Evolutionary conservation across 225 moss, liverwort and hornwort species (phyloP), one percentile per base, ranked within the genome.

Genomic region (Pleurozium schreberi): DNA sequence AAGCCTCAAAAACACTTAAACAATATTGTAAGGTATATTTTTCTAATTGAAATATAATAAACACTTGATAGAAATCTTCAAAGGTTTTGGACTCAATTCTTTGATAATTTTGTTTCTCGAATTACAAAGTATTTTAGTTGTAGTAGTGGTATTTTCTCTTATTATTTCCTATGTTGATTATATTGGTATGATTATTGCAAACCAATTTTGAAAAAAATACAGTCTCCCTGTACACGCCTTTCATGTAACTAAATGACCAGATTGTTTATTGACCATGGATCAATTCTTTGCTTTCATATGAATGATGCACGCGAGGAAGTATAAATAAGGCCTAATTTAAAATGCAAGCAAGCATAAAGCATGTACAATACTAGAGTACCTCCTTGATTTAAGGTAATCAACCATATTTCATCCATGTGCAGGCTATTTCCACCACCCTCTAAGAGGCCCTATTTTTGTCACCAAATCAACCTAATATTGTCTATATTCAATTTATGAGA

Each of bases 321-420:
- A 30, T 47, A 4, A 74, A 6, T 30, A 28, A 10, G 27, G 18
- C 30, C 18, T 70, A 70, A 27, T 0, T 15, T 16, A 43, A 16
- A 74, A 47, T 47, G 7, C 18, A 31, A 47, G 1, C 4, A 31
- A 30, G 1, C 43, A 7, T 31, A 31, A 5, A 18, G 10, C 4
- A 3, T 6, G 2, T 47, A 23, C 18, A 47, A 18, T 31, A 47
- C 10, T 47, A 31, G 7, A 30, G 0, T 2, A 31, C 45, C 1
- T 45, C 14, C 3, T 70, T 70, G 9, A 10, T 26, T 43, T 26
- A 42, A 70, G 2, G 11, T 15, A 70, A 25, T 8, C 15, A 71
- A 43, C 5, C 3, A 0, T 15, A 9, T 43, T 43, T 71, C 0
- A 9, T 0, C 16, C 4, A 43, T 43, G 17, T 43, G n/a, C n/a